Conservation (phyloP, 163 green algal genomes). For the Smithsoniella earleae region DNA sequence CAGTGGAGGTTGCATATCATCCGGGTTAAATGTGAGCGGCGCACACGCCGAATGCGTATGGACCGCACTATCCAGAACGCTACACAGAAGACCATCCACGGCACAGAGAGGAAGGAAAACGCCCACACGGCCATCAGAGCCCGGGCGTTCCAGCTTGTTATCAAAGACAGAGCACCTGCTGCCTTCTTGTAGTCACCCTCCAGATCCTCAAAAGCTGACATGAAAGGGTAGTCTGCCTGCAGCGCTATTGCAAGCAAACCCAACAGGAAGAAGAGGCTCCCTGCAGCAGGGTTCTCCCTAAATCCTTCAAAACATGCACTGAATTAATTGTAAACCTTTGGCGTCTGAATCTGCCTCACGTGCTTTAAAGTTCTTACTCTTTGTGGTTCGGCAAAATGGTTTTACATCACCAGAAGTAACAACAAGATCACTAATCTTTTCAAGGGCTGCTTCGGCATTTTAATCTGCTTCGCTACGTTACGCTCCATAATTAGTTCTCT, state of each 20-base stretch:
- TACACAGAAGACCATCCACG: neutral
- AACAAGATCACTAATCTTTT: too few relatives aligned
- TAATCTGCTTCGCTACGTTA: too few relatives aligned
- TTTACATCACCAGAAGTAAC: too few relatives aligned
- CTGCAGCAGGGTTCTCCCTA: neutral
- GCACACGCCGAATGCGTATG: neutral
- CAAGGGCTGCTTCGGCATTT: too few relatives aligned
- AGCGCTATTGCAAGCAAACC: neutral
- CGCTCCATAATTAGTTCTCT: too few relatives aligned
- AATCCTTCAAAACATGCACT: too few relatives aligned
- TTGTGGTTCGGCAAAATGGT: too few relatives aligned
- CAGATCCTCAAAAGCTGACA: neutral
- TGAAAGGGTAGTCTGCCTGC: neutral
- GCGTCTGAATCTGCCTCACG: too few relatives aligned
- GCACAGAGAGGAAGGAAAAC: neutral
- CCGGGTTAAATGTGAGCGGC: neutral
- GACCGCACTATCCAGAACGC: neutral
- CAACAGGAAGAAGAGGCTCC: neutral
- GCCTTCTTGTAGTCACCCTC: slow-evolving; percentile 4
- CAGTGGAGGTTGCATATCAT: slow-evolving; percentile 10
- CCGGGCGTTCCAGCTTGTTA: neutral
- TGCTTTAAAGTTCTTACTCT: too few relatives aligned
- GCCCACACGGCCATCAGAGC: neutral
- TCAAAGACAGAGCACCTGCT: neutral
- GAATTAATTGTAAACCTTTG: too few relatives aligned